These are phyloP conservation scores for Phytomonas sp. DNA, from an alignment of 208 protist species.

Conservation along the genomic window DNA sequence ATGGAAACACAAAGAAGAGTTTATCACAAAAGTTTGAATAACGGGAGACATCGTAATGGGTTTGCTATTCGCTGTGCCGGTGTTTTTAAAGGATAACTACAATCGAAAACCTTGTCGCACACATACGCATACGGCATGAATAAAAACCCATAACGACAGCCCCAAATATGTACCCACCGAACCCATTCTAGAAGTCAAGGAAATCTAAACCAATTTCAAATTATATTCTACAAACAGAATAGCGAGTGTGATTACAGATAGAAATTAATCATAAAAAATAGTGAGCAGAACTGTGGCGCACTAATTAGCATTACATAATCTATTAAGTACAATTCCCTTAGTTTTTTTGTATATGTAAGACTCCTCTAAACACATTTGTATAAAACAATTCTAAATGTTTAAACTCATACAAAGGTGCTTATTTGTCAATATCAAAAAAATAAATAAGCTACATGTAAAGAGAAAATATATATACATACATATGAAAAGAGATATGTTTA, in stretches of 20 bases:
- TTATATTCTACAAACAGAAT: constrained; percentile 11
- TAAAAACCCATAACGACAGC: background rate
- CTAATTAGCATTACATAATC: background rate
- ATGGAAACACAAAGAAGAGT: background rate
- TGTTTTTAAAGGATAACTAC: background rate
- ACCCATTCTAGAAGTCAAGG: background rate
- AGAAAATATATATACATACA: constrained; percentile 1
- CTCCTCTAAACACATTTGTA: background rate
- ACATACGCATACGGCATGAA: background rate
- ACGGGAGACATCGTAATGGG: background rate
- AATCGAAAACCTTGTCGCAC: background rate
- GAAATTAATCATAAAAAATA: constrained; percentile 4
- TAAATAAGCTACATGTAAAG: background rate
- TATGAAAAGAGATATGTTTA: background rate
- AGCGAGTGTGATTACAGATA: constrained; percentile 2
- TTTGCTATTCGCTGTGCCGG: background rate
- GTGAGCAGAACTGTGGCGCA: background rate
- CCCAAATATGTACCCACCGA: background rate
- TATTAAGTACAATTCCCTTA: background rate
- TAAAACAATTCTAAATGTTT: background rate
- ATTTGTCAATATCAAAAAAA: background rate
- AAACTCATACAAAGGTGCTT: background rate
- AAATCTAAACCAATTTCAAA: background rate
- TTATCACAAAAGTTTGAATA: background rate
- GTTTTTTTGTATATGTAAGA: background rate